Conservation (phyloP, 1,284 basidiomycete species). For the Naganishia sp. region DNA sequence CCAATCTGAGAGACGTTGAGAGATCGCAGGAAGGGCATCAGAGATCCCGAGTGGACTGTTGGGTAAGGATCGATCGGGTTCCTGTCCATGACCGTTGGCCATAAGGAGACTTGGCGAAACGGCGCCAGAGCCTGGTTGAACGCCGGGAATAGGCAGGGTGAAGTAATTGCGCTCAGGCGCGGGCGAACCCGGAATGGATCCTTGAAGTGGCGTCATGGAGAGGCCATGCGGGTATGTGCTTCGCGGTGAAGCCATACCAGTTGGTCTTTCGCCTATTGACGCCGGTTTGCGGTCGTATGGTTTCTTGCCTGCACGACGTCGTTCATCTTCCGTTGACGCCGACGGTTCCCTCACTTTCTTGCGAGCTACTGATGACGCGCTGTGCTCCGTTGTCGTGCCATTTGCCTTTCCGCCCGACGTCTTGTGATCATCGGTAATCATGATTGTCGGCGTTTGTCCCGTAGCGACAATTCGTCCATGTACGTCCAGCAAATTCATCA, state of each 20-base stretch:
- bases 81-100: not conserved
- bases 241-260: conserved; percentile 10
- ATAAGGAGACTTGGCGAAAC: conserved; percentile 33
- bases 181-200: conserved; percentile 30
- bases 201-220: conserved; percentile 33
- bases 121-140: conserved; percentile 30
- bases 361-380: conserved; percentile 26
- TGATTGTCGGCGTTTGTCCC: conserved; percentile 85
- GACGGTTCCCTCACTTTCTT: conserved; percentile 28
- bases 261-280: conserved; percentile 4
- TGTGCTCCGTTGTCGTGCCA: conserved; percentile 46
- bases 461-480: conserved; percentile 78
- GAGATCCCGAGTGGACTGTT: conserved; percentile 28
- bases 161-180: conserved; percentile 15
- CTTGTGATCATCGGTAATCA: conserved; percentile 99
- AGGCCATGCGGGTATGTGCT: conserved; percentile 23
- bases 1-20: conserved; percentile 32
- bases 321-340: conserved; percentile 33
- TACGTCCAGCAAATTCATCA: conserved; percentile 82
- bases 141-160: conserved; percentile 11
- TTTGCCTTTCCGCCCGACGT: conserved; percentile 54
- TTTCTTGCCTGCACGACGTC: conserved; percentile 34
- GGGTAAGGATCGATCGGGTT: conserved; percentile 2
- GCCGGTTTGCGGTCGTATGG: conserved; percentile 44
- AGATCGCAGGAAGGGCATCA: conserved; percentile 31